Base-by-base conservation (phyloP, 495 filamentous ascomycete genomes). In the Aeminium ludgeri region DNA sequence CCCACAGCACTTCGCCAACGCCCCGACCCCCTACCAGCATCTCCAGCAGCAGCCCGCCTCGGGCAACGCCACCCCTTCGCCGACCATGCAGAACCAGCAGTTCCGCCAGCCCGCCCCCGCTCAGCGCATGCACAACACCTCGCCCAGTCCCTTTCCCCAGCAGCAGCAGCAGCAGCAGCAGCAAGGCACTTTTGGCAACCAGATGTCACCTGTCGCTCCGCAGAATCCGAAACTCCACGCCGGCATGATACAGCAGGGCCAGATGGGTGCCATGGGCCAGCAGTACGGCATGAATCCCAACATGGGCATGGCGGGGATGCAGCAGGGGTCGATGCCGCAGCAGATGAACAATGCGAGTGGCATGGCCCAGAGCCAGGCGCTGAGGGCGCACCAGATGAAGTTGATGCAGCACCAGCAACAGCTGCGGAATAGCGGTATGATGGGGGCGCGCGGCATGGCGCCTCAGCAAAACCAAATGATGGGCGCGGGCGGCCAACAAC, bases 131-230 rank as follows among this genome's bases (percentile, higher is more conserved):
- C 76, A 83, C 44, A 94, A 89, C 19, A 76, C 83, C 25, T 95
- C 87, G 12, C 87, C 87, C 2, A 84, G 83, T 55, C 86, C 85
- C 0, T 94, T 91, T 60, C 86, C 85, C 1, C 82, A 38, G 12
- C 34, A 37, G 40, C 41, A 36, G 20, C 48, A 38, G 33, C 84
- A 15, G 78, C 82, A 37, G 15, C 33, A 38, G 37, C 45, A 37
- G 28, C 28, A 30, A n/a, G 6, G 32, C 6, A 80, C 50, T 74
- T 79, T 86, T 50, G 74, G 67, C 32, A 63, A 72, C 2, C 84
- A 91, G 43, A 72, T 80, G 51, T 86, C 86, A 3, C 82, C 86
- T 4, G 69, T 71, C 43, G 85, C 82, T 8, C 83, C 85, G 0
- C 86, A 93, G 54, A 80, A 73, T 45, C 36, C 46, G 7, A 69